These are phyloP conservation scores for Talaromyces albobiverticillius DNA, from an alignment of 2,329 filamentous ascomycete species.

Conservation along the genomic window DNA sequence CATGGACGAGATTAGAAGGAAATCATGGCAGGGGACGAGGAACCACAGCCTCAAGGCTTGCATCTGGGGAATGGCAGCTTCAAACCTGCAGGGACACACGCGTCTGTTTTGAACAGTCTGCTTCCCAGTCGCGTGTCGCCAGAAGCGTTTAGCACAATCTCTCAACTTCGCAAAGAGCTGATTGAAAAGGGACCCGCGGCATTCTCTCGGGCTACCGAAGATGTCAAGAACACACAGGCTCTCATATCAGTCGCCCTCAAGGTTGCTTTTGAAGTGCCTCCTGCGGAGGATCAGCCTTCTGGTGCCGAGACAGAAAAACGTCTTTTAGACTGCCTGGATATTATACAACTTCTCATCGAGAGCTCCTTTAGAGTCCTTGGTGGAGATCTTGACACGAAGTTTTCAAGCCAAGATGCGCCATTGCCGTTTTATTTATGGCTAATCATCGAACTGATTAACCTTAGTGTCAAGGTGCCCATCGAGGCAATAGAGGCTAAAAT, in stretches of 20 bases:
- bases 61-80: constrained; percentile 18
- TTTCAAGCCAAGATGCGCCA: constrained; percentile 47
- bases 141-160: constrained; percentile 66
- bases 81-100: constrained; percentile 37
- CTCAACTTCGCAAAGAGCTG: constrained; percentile 67
- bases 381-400: constrained; percentile 62
- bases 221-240: constrained; percentile 75
- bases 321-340: constrained; percentile 67
- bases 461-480: constrained; percentile 44
- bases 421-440: constrained; percentile 55
- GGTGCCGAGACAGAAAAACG: constrained; percentile 39
- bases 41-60: constrained; percentile 16
- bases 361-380: constrained; percentile 65
- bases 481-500: constrained; percentile 39
- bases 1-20: constrained; percentile 10
- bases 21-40: constrained; percentile 27
- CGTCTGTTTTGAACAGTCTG: constrained; percentile 84
- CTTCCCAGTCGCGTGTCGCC: constrained; percentile 77
- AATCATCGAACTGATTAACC: constrained; percentile 50
- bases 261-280: constrained; percentile 58
- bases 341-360: constrained; percentile 70
- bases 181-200: constrained; percentile 44
- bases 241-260: constrained; percentile 80
- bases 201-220: constrained; percentile 56
- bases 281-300: constrained; percentile 58